Conservation (phyloP, 768 basidiomycete species). For the Scleroderma bovista region DNA sequence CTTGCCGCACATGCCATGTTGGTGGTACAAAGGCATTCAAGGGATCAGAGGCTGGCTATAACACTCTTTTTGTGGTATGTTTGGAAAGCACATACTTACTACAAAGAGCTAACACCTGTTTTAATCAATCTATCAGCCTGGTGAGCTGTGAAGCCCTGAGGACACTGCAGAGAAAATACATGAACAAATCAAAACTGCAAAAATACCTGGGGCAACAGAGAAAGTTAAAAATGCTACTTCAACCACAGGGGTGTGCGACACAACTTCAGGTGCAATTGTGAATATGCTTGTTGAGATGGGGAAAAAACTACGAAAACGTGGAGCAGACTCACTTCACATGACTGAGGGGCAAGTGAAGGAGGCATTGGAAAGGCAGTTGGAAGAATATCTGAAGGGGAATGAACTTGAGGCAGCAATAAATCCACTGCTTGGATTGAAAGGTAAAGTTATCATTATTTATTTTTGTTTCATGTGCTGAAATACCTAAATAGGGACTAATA, state of each 20-base stretch:
- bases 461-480: no score
- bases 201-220: not conserved
- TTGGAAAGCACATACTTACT: no score
- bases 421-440: slow-evolving; percentile 2
- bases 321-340: not conserved
- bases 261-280: not conserved
- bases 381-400: not conserved
- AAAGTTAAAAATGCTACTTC: slow-evolving; percentile 1
- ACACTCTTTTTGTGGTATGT: slow-evolving; percentile 28
- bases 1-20: slow-evolving; percentile 35
- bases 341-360: not conserved
- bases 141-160: not conserved
- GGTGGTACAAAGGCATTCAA: slow-evolving; percentile 33
- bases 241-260: not conserved
- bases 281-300: slow-evolving; percentile 1
- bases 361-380: slow-evolving; percentile 1
- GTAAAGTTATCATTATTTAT: no score
- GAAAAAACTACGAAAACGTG: slow-evolving; percentile 1
- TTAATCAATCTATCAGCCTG: not conserved
- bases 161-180: not conserved
- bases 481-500: not conserved
- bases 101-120: no score
- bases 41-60: slow-evolving; percentile 30
- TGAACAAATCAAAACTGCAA: not conserved
- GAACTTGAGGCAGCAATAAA: not conserved